Base-by-base conservation (phyloP, 306 rosid species). In the Calophaca sinica region DNA sequence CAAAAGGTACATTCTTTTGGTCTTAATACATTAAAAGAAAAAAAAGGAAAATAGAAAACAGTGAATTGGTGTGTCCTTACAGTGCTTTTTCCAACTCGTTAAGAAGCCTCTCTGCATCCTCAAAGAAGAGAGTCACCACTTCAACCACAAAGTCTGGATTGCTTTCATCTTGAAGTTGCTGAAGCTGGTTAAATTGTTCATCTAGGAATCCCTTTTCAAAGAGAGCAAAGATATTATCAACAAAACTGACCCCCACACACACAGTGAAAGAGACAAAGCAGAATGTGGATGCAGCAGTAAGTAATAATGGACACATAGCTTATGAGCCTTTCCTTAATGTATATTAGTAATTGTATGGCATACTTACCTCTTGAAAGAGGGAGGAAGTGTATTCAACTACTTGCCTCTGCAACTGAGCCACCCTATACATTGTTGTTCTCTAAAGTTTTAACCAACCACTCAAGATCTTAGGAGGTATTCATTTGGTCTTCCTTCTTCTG, bases 121-220 rank as follows among this genome's bases (percentile, higher is more conserved):
- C 74, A 79, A 93, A 93, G 80, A 88, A 93, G 71, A 93, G 84
- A 82, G 87, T 82, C 20, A 91, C 89, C 52, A 91, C 97, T 83
- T 93, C 93, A 71, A 82, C 92, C 41, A 91, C 92, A 88, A 93
- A 93, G 8, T 85, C 68, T 5, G 98, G 98, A 74, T 86, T 91
- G 84, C 84, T 93, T 62, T 93, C 96, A 85, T 93, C 97, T 89
- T 90, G 88, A 77, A 93, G 86, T 38, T 76, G 85, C 78, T 84
- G 84, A 65, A 93, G 92, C 75, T 84, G 88, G 60, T 76, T 76
- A 45, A 86, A 91, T 59, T 93, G 98, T 59, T 91, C 97, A 81
- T 91, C 89, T 44, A 93, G 72, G 66, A 86, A 76, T 6, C 87
- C 97, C 97, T 93, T 79, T 70, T 67, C 59, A 74, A 32, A 58